phyloP scores from a whole-genome alignment of 1,284 basidiomycete species.

The Megacollybia platyphylla region DNA sequence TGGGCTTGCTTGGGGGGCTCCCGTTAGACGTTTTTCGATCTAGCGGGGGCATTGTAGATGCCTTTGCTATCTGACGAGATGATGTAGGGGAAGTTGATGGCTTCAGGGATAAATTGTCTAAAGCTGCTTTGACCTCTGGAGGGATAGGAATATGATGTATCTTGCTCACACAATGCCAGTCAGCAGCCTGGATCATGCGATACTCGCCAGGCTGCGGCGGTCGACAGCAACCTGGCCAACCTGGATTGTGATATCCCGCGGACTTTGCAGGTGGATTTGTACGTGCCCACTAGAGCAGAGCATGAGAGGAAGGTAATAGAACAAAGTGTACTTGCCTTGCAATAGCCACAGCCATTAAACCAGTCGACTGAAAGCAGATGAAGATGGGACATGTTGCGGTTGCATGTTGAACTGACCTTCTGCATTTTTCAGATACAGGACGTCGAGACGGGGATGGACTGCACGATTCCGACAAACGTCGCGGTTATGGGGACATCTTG shows the following conservation, averaged over 20 bases:
- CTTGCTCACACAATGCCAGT: constrained; percentile 66
- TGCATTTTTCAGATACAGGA: constrained; percentile 67
- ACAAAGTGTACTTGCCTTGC: constrained; percentile 45
- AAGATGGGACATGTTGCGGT: constrained; percentile 6
- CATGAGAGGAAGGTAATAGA: constrained; percentile 13
- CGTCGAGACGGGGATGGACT: constrained; percentile 60
- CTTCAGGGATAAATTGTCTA: constrained; percentile 36
- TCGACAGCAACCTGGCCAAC: constrained; percentile 78
- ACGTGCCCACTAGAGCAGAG: constrained; percentile 47
- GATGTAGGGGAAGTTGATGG: constrained; percentile 11
- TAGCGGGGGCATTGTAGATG: constrained; percentile 20
- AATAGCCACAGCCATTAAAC: constrained; percentile 76
- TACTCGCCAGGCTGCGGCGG: constrained; percentile 47
- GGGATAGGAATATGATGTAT: constrained; percentile 62
- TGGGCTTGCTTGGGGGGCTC: constrained; percentile 22
- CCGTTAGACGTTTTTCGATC: constrained; percentile 35
- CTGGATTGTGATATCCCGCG: constrained; percentile 49
- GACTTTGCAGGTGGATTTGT: constrained; percentile 38
- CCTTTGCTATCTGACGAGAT: constrained; percentile 10
- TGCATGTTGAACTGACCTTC: constrained; percentile 43
- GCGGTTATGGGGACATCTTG: constrained; percentile 60
- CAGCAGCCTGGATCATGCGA: constrained; percentile 51
- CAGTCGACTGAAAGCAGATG: constrained; percentile 39
- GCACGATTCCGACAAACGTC: constrained; percentile 62
- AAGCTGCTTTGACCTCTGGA: constrained; percentile 47